These are phyloP conservation scores for Chaetomium strumarium DNA, from an alignment of 2,329 filamentous ascomycete species.

Conservation along the genomic window DNA sequence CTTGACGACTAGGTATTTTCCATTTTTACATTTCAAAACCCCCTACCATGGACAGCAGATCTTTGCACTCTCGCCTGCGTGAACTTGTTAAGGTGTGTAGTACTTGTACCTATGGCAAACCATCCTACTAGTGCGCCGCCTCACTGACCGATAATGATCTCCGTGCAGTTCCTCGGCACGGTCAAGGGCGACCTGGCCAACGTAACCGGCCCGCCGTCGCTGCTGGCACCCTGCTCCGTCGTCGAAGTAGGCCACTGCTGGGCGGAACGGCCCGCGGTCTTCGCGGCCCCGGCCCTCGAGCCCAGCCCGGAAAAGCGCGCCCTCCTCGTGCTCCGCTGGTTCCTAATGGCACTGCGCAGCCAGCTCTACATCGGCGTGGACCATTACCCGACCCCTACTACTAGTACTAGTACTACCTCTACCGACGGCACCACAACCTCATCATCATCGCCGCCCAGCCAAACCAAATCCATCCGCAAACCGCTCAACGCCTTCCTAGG, in stretches of 20 bases:
- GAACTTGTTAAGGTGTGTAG: constrained; percentile 29
- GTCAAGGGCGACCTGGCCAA: constrained; percentile 48
- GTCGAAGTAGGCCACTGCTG: constrained; percentile 48
- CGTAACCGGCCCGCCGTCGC: constrained; percentile 45
- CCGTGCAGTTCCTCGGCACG: constrained; percentile 30
- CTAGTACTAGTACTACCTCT: not conserved
- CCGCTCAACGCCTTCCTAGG: constrained; percentile 49
- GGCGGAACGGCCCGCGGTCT: constrained; percentile 43
- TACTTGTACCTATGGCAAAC: too few species aligned
- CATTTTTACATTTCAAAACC: not conserved
- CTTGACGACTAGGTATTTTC: too few species aligned
- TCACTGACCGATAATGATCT: not conserved
- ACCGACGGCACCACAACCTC: not conserved
- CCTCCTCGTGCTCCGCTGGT: constrained; percentile 42
- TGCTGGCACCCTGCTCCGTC: constrained; percentile 44
- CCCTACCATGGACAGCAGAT: constrained; percentile 24
- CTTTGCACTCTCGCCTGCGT: constrained; percentile 27
- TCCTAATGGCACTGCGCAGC: constrained; percentile 40
- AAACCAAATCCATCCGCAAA: constrained; percentile 43
- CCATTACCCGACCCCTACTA: constrained; percentile 16
- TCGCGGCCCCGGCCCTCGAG: constrained; percentile 43
- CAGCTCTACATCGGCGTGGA: constrained; percentile 44
- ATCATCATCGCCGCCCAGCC: not conserved
- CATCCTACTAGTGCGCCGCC: not conserved
- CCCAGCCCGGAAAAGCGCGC: constrained; percentile 37